Evolutionary conservation across 225 moss, liverwort and hornwort genomes (phyloP), one percentile per base, ranked within the genome.

Genomic region (Marchantia polymorpha): DNA sequence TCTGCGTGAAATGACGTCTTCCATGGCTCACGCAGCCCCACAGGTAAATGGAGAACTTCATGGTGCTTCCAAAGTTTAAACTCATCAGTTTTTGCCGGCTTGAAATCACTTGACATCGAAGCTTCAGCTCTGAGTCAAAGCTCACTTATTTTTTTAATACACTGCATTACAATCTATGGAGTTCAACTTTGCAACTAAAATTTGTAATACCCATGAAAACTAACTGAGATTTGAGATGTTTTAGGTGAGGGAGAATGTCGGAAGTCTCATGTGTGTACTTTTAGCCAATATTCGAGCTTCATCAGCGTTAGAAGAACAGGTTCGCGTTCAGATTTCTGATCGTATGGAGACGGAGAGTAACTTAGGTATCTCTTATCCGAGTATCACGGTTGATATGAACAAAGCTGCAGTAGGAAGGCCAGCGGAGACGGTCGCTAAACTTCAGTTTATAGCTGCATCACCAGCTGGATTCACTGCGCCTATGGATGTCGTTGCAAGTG

Each of bases 211-310:
- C 46, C 15, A 19, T 75, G 14, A 30, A 53, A 53, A 5, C 72
- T 74, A 29, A 74, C 20, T 17, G 27, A 56, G 10, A 9, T 74
- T 8, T 73, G 46, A 11, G 29, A 26, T 65, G 13, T 7, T n/a
- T 53, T 87, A 96, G 99, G 99, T 99, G 76, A 93, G 99, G 79
- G 91, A 95, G 87, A 92, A 93, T 83, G 93, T 93, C 31, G 99
- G 99, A 72, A 92, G 90, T 70, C 85, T 99, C 10, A 87, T 92
- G 82, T 99, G 93, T 80, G 86, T 99, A 77, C 89, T 99, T 75
- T 83, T 93, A 78, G 89, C 90, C 89, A 99, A 93, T 81, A 88
- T 99, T 73, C 85, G 85, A 79, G 86, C 83, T 80, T 77, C 87
- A 54, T 72, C 82, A 70, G 73, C 76, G 72, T 88, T 90, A 79